Base-by-base conservation (phyloP, 208 protist genomes). In the Eutreptiella sp. region DNA sequence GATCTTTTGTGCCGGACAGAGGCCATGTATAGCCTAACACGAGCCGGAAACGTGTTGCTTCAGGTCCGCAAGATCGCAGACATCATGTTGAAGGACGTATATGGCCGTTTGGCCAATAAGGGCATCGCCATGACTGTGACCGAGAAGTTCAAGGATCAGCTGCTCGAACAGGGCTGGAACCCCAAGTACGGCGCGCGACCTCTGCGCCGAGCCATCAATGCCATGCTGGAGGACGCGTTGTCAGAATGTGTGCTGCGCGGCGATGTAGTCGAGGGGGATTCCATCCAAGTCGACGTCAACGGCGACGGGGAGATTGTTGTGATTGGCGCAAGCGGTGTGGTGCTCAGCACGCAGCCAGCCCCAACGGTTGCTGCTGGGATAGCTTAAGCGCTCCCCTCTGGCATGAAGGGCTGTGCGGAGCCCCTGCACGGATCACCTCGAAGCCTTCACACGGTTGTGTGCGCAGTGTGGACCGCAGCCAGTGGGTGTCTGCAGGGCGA, bases 181-280 rank as follows among this genome's bases (percentile, higher is more conserved):
- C 71, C 87, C 4, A 70, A 84, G 23, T 98, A 96, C 70, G 95
- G 94, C 63, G 94, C 92, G 11, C 74, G 94, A 4, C 94, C 94
- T 0, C 72, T 96, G 63, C 86, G 90, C 67, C 83, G 92, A n/a
- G 70, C 87, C 9, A 57, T 97, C 63, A 77, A 72, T n/a, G 75
- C 92, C 53, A 60, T 97, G 38, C 75, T 96, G 16, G 93, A 87
- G 50, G 82, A 81, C n/a, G n/a, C 27, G 73, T 96, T 7, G 81
- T 86, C 19, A 73, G 84, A 33, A 81, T 90, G 78, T n/a, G 65
- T 94, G 31, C 73, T 94, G 4, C 68, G 84, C 23, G 85, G 84
- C 31, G 69, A 84, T 27, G 66, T 92, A 19, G 74, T 73, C 3
- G 82, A 93, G 34, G 80, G 81, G 60, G 79, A 87, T 57, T 46